Evolutionary conservation across 768 basidiomycete species (phyloP).

Genomic region (Macrocybe gigantea): DNA sequence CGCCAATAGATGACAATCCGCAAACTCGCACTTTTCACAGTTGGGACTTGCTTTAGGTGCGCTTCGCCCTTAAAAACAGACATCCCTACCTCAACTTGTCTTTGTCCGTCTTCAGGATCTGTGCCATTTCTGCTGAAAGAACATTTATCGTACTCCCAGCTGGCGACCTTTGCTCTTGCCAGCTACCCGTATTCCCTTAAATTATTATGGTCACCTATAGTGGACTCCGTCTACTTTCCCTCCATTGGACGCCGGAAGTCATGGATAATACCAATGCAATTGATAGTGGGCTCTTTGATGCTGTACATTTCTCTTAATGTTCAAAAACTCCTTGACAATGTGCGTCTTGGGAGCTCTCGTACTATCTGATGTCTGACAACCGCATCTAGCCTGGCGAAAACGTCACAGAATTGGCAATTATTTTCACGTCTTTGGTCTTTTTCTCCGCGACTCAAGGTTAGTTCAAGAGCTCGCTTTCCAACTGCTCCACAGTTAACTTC

Average conservation of each 20-base stretch:
- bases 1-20: constrained; percentile 2
- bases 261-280: constrained; percentile 98
- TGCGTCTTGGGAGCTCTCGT: constrained; percentile 23
- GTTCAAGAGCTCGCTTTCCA: constrained; percentile 9
- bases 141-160: constrained; percentile 93
- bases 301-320: constrained; percentile 70
- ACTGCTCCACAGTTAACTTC: constrained; percentile 11
- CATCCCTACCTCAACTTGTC: constrained; percentile 5
- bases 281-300: constrained; percentile 82
- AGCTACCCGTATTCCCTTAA: constrained; percentile 97
- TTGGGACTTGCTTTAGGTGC: constrained; percentile 84
- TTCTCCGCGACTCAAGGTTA: constrained; percentile 96
- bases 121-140: constrained; percentile 95
- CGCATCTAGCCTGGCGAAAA: constrained; percentile 69
- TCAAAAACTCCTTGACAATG: constrained; percentile 73
- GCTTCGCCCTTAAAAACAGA: neutral
- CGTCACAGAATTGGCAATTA: constrained; percentile 66
- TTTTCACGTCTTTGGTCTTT: constrained; percentile 87
- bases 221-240: constrained; percentile 82
- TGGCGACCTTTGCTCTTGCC: constrained; percentile 89
- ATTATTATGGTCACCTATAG: constrained; percentile 94
- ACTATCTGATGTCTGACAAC: constrained; percentile 9
- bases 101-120: constrained; percentile 52
- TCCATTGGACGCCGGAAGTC: constrained; percentile 92
- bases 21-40: constrained; percentile 26